Conservation (phyloP, 2,329 filamentous ascomycete species). For the Fusarium domesticum region DNA sequence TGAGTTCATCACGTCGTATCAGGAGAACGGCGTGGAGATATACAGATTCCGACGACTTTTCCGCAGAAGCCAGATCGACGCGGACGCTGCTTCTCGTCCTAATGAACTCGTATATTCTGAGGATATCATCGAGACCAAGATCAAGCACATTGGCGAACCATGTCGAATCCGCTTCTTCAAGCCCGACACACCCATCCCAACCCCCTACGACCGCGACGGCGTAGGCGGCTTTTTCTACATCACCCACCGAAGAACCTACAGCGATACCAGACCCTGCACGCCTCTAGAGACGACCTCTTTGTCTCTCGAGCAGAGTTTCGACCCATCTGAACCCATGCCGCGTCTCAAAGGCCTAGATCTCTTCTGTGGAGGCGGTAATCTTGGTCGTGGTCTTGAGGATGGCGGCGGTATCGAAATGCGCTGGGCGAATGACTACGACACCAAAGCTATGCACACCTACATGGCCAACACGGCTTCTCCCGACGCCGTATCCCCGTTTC, state of each 20-base stretch:
- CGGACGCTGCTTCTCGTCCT: constrained; percentile 31
- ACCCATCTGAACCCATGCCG: constrained; percentile 37
- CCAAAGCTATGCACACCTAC: constrained; percentile 67
- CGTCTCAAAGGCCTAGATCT: constrained; percentile 64
- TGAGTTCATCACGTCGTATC: constrained; percentile 46
- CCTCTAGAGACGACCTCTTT: constrained; percentile 37
- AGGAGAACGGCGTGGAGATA: constrained; percentile 13
- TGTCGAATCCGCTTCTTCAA: constrained; percentile 61
- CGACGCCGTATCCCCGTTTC: constrained; percentile 51
- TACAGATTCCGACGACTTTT: constrained; percentile 50
- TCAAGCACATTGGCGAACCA: constrained; percentile 45
- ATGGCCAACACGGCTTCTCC: constrained; percentile 58
- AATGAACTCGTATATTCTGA: constrained; percentile 62
- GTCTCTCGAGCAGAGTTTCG: constrained; percentile 53
- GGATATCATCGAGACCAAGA: constrained; percentile 37
- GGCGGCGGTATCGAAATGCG: constrained; percentile 61
- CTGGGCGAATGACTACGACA: constrained; percentile 66
- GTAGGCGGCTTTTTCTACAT: constrained; percentile 66
- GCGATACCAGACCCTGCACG: constrained; percentile 20
- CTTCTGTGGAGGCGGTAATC: constrained; percentile 75
- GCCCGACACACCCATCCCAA: constrained; percentile 47
- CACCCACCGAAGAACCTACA: constrained; percentile 35
- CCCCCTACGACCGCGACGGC: constrained; percentile 64
- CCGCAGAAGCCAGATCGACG: constrained; percentile 45
- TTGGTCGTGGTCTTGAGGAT: constrained; percentile 74